Evolutionary conservation across 306 rosid genomes (phyloP).

Genomic region (Trifolium fragiferum): DNA sequence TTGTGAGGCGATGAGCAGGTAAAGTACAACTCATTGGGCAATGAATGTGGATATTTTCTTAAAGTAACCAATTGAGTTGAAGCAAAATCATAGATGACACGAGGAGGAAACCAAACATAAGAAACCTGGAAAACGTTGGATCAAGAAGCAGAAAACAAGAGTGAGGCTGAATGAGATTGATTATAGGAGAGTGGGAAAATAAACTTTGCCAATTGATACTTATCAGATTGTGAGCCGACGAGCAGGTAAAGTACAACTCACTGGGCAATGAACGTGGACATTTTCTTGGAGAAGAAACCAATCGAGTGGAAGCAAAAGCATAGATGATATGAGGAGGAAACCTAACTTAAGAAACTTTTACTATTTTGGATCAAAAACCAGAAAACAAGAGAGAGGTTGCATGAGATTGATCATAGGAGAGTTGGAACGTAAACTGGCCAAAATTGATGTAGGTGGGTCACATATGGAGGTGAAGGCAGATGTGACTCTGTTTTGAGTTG

Average conservation of each 20-base stretch:
- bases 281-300: background rate
- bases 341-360: background rate
- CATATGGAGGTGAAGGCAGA: background rate
- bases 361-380: background rate
- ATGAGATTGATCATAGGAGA: background rate
- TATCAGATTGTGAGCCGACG: too few species aligned
- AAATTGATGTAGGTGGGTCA: background rate
- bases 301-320: background rate
- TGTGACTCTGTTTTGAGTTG: too few species aligned
- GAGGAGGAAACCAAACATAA: background rate
- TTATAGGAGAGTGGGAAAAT: background rate
- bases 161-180: background rate
- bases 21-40: background rate
- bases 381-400: background rate
- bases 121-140: background rate
- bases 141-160: background rate
- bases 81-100: background rate
- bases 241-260: background rate
- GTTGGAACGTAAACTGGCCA: background rate
- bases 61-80: background rate
- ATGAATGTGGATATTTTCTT: background rate
- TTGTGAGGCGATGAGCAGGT: too few species aligned
- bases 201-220: background rate
- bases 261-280: background rate
- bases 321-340: background rate